Percentiles rank a stretch among this genome's conserved stretches.
phyloP scores from a whole-genome alignment of 306 rosid species.

The Crotalaria pallida region DNA sequence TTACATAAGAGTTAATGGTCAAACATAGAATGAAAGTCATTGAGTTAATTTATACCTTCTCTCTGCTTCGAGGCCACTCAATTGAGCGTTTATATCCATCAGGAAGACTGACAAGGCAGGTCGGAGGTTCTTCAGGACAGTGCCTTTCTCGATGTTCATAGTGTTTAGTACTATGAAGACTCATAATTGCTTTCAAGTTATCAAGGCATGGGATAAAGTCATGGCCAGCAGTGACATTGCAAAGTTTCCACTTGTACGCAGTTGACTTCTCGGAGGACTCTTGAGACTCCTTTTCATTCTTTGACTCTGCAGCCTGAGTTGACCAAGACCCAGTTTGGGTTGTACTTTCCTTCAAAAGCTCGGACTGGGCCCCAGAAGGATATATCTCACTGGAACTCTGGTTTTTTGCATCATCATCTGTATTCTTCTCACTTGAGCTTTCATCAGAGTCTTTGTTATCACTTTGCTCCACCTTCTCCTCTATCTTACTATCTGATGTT shows the following conservation, averaged over 20 bases:
- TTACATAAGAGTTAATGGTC: background rate
- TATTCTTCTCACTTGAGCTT: conserved; percentile 41
- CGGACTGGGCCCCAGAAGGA: conserved; percentile 93
- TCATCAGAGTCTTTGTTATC: conserved; percentile 51
- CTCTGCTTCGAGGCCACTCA: conserved; percentile 94
- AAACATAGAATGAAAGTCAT: background rate
- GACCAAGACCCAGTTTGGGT: conserved; percentile 60
- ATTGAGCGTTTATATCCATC: conserved; percentile 77
- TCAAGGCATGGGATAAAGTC: conserved; percentile 97
- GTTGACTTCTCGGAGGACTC: conserved; percentile 39
- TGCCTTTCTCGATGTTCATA: conserved; percentile 99
- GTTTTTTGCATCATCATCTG: conserved; percentile 39
- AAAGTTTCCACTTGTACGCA: conserved; percentile 71
- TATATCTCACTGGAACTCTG: conserved; percentile 55
- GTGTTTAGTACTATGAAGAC: conserved; percentile 88
- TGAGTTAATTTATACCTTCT: conserved; percentile 53
- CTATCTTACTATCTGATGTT: conserved; percentile 37
- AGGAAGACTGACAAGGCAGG: conserved; percentile 90
- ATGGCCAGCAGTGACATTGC: conserved; percentile 85
- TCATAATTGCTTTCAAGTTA: conserved; percentile 77
- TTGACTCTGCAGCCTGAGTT: conserved; percentile 87
- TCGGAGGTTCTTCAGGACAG: conserved; percentile 91
- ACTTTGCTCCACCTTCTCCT: conserved; percentile 57
- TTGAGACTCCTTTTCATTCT: conserved; percentile 75
- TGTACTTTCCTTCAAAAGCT: conserved; percentile 68